Percentiles rank a stretch among this genome's conserved stretches.
These are phyloP conservation scores for Claviceps digitariae DNA, from an alignment of 2,329 filamentous ascomycete species.

Conservation along the genomic window DNA sequence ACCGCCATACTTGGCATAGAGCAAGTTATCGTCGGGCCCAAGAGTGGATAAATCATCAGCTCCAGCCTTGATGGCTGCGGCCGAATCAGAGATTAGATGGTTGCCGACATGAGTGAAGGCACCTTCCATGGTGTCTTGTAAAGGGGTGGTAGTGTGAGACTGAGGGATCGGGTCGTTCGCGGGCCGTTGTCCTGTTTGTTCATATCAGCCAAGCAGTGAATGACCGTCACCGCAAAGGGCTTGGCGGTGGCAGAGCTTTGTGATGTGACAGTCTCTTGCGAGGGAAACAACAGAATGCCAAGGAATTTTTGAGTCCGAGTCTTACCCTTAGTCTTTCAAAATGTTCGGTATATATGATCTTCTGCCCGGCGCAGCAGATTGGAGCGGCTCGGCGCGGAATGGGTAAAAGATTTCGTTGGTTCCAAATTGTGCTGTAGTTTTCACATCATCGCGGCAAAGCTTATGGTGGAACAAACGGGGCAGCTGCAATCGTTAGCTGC, in stretches of 20 bases:
- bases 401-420: constrained; percentile 16
- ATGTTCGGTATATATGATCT: neutral
- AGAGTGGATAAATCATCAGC: constrained; percentile 60
- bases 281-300: neutral
- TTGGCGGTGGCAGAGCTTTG: neutral
- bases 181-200: neutral
- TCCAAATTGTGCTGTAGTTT: constrained; percentile 17
- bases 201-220: neutral
- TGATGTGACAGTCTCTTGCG: neutral
- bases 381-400: constrained; percentile 15
- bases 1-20: constrained; percentile 57
- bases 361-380: constrained; percentile 9
- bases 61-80: constrained; percentile 75
- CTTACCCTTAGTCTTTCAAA: constrained; percentile 5
- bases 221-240: no score
- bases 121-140: constrained; percentile 53
- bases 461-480: constrained; percentile 9
- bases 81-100: constrained; percentile 72
- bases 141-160: constrained; percentile 8
- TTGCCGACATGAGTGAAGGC: constrained; percentile 82
- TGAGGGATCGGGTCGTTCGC: constrained; percentile 1
- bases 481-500: neutral
- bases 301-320: neutral
- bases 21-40: constrained; percentile 67
- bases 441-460: constrained; percentile 26